Base-by-base conservation (phyloP, 441 rosid species). In the Erysimum pusillum region DNA sequence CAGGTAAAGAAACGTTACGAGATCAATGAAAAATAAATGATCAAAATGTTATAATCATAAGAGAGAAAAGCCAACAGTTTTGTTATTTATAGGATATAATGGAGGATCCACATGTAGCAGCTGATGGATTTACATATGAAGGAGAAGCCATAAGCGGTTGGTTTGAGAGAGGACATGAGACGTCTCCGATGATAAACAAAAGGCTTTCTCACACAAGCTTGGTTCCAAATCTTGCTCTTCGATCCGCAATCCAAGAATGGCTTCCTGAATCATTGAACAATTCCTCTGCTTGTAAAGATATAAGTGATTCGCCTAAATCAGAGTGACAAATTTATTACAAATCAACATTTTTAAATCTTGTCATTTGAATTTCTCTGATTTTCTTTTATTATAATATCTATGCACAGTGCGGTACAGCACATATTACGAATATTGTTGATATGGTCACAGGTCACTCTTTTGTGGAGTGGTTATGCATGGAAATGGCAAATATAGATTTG, bases 1-100 rank as follows among this genome's bases (percentile, higher is more conserved):
- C 90, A 80, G 85, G 99, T 85, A 74, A 35, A 80, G 83, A 28
- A 17, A 45, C 54, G 6, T 61, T 69, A 6, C 1, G 35, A 61
- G 38, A 68, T 76, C 9, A 67, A 39, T 22, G 53, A 67, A 12
- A 41, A 17, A 9, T 28, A 20, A 45, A 74, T 20, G 7, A 74
- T 66, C 11, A 59, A 48, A 22, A 58, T 12, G 44, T 6, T 57
- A 25, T 18, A 67, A 59, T n/a, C 25, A 28, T 32, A 49, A 13
- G 61, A 67, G 11, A 20, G 9, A 36, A 11, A 60, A 9, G 11
- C 25, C 56, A 51, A 51, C 1, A 4, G 4, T 51, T 18, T 13
- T 11, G 48, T 18, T 25, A 28, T 61, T 18, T 61, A 45, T 35
- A 94, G 97, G 97, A 94, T 83, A 83, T 94, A 45, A 94, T 94